Evolutionary conservation across 768 basidiomycete genomes (phyloP), one percentile per base, ranked within the genome.

Genomic region (Chalciporus piperatus): DNA sequence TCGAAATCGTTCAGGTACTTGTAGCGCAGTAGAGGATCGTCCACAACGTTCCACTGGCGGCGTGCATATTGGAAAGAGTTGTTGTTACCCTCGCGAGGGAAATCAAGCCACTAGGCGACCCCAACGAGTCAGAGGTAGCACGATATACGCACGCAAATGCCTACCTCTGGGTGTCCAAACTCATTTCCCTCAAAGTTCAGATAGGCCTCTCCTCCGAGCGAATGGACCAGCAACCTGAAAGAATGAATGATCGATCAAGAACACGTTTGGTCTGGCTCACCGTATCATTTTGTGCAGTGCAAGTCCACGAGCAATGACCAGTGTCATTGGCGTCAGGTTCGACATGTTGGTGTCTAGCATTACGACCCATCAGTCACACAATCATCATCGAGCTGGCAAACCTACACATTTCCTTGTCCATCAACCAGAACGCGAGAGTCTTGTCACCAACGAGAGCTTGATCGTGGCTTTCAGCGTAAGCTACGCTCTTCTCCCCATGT

Each of bases 381-480:
- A 38, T 33, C 19, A 42, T 6, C 33, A 1, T 33, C 35, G 30
- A 23, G 22, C 19, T 48, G 8, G 19, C 1, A 17, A 30, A 76
- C 83, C 60, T 77, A 94, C 95, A 98, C 97, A 99, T 99, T 71
- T 98, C 97, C 72, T 96, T 96, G 71, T 99, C 97, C 97, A 99
- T 99, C 51, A 98, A 72, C 97, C 97, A 99, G 72, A 99, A 99
- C 4, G 97, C 97, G 41, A 99, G 64, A 3, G 96, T 98, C 76
- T 99, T 99, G 74, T 99, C 97, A 12, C 97, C 97, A 0, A 99
- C 97, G 25, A 99, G 80, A 13, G 97, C 96, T 68, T 99, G 97
- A 70, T 98, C 96, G 58, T 98, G 97, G 60, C 90, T 93, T 72
- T 99, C 97, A 46, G 92, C 94, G 55, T 89, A 89, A 0, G 93